Evolutionary conservation across 139 green algal species (phyloP), one percentile per base, ranked within the genome.

Genomic region (Penium margaritaceum): DNA sequence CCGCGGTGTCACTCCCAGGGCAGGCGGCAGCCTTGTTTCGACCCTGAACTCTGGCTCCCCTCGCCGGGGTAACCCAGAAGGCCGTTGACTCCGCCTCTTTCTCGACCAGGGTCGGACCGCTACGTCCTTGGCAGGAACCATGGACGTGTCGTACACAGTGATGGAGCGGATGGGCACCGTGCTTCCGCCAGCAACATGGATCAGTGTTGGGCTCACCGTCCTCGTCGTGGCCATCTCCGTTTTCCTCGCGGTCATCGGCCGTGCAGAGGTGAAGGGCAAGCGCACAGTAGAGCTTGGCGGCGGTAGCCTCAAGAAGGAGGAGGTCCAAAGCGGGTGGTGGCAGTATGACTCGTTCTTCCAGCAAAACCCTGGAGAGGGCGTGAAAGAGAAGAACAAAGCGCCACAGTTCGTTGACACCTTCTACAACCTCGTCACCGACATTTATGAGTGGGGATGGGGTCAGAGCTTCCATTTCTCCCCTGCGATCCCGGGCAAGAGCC

Each of bases 371-470:
- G 76, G 61, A 5, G 55, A 57, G 12, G 77, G 71, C 15, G 35
- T 79, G 35, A 63, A 15, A 9, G 71, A 80, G 21, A 77, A 77
- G 44, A 55, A 24, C 21, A 7, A 66, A 21, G 77, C 77, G 29
- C 77, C 77, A 19, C 24, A 61, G 36, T 75, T 84, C 21, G 77
- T 78, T 0, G 76, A 83, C 58, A 84, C 60, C 19, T 82, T 80
- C 54, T 82, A 82, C 75, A 73, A 82, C 35, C 70, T 82, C 5
- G 75, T 82, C 17, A 82, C 92, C 6, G 94, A 98, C 82, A 91
- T 99, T 61, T 99, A 99, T 81, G 94, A 99, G 74, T 98, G 91
- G 88, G 93, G 93, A 24, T 98, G 93, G 93, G 92, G 94, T 36
- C 86, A 95, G 80, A 90, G 75, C 70, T 99, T 99, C 86, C 94